Conservation (phyloP, 352 stramenopile species). For the Globisporangium heterothallicum region DNA sequence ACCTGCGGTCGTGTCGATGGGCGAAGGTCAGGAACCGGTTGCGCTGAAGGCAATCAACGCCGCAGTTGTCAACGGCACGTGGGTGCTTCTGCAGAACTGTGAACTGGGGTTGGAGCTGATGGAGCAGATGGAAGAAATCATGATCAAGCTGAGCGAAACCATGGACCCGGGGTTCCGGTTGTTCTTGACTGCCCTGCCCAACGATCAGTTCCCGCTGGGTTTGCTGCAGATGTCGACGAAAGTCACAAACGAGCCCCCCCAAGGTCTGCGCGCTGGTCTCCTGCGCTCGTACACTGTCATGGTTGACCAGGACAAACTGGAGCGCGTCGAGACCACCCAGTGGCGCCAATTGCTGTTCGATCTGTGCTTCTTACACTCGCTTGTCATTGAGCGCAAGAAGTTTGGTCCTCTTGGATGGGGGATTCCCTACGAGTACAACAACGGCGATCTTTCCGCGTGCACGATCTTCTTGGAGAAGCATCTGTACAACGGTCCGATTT, state of each 20-base stretch:
- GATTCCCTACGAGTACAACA: constrained; percentile 99
- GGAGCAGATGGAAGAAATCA: constrained; percentile 98
- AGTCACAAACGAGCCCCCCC: constrained; percentile 97
- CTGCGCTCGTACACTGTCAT: constrained; percentile 97
- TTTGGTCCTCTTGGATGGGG: constrained; percentile 97
- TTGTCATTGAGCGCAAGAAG: constrained; percentile 98
- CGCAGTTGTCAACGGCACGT: constrained; percentile 95
- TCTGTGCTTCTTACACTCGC: constrained; percentile 97
- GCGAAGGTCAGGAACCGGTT: constrained; percentile 97
- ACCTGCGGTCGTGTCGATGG: constrained; percentile 95
- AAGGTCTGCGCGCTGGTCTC: constrained; percentile 93
- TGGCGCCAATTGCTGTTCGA: constrained; percentile 97
- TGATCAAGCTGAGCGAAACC: constrained; percentile 92
- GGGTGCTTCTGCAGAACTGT: constrained; percentile 98
- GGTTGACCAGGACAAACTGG: constrained; percentile 98
- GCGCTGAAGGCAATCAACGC: constrained; percentile 96
- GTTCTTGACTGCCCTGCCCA: constrained; percentile 96
- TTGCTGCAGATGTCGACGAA: constrained; percentile 99
- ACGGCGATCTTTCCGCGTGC: constrained; percentile 95
- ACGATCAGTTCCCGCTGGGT: constrained; percentile 95
- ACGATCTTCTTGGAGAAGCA: constrained; percentile 99
- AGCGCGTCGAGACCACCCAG: constrained; percentile 94
- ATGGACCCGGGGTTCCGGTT: constrained; percentile 96
- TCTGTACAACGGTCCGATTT: constrained; percentile 97
- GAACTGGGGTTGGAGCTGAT: constrained; percentile 97